Evolutionary conservation across 2,329 filamentous ascomycete species (phyloP).

Genomic region (Diaporthe humulicola): DNA sequence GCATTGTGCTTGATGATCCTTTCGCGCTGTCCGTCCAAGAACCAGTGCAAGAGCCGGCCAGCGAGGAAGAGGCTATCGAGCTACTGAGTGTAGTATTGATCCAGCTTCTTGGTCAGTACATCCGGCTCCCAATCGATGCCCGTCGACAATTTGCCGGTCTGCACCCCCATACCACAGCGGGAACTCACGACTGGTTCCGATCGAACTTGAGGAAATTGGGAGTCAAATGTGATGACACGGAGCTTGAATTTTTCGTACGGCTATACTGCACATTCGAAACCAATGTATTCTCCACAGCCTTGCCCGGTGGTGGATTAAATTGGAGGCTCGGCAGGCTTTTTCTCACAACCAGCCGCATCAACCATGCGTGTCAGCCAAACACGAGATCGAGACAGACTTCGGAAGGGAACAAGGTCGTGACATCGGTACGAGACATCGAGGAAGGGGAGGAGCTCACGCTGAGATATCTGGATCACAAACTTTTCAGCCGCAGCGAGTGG

Average conservation of each 20-base stretch:
- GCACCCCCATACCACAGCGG: conserved; percentile 12
- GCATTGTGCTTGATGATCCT: conserved; percentile 31
- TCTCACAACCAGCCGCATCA: conserved; percentile 25
- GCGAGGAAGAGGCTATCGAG: conserved; percentile 12
- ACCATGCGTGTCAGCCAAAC: conserved; percentile 32
- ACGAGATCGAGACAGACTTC: conserved; percentile 28
- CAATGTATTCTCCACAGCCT: conserved; percentile 20
- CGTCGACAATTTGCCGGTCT: conserved; percentile 21
- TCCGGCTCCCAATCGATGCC: neutral
- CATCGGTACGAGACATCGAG: conserved; percentile 27
- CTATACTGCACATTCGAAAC: conserved; percentile 34
- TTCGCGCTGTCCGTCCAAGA: conserved; percentile 32
- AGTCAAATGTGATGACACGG: neutral
- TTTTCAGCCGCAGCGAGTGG: conserved; percentile 15
- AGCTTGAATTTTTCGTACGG: conserved; percentile 14
- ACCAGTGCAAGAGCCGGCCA: conserved; percentile 1
- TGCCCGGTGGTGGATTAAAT: neutral
- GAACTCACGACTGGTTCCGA: conserved; percentile 18
- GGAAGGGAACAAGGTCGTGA: conserved; percentile 23
- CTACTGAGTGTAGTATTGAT: conserved; percentile 19
- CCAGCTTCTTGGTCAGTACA: conserved; percentile 24
- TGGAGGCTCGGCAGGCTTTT: conserved; percentile 28
- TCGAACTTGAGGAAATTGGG: neutral
- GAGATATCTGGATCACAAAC: conserved; percentile 25
- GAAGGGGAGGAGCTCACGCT: conserved; percentile 26